phyloP scores from a whole-genome alignment of 352 stramenopile species.

The Peronospora farinosa region DNA sequence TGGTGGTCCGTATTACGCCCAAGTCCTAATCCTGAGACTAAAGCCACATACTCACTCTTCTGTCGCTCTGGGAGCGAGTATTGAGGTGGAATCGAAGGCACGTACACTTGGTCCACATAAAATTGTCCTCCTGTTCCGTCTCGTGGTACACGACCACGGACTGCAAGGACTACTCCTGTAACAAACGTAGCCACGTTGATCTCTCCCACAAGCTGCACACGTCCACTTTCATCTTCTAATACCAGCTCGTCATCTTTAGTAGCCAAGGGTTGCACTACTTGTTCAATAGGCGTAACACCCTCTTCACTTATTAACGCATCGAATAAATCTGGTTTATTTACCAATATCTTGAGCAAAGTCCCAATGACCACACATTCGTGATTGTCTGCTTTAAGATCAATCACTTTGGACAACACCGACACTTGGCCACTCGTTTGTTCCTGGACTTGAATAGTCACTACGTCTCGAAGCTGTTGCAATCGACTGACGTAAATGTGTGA shows the following conservation, averaged over 20 bases:
- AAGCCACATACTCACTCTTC: slow-evolving; percentile 56
- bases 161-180: slow-evolving; percentile 69
- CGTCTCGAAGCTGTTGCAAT: slow-evolving; percentile 58
- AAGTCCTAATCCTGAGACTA: slow-evolving; percentile 55
- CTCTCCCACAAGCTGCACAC: slow-evolving; percentile 59
- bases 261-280: slow-evolving; percentile 36
- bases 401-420: slow-evolving; percentile 61
- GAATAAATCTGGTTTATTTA: slow-evolving; percentile 75
- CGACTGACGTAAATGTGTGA: slow-evolving; percentile 88
- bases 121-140: slow-evolving; percentile 39
- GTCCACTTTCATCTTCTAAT: slow-evolving; percentile 86
- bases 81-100: slow-evolving; percentile 49
- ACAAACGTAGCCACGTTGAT: slow-evolving; percentile 48
- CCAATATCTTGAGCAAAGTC: slow-evolving; percentile 79
- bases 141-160: slow-evolving; percentile 47
- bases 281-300: slow-evolving; percentile 37
- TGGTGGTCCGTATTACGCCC: slow-evolving; percentile 30
- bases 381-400: slow-evolving; percentile 64
- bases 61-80: slow-evolving; percentile 34
- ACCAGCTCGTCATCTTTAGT: slow-evolving; percentile 68
- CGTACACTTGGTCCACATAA: slow-evolving; percentile 51
- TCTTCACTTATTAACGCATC: slow-evolving; percentile 66
- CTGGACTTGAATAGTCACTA: slow-evolving; percentile 44
- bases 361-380: slow-evolving; percentile 69
- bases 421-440: slow-evolving; percentile 14